Conservation (phyloP, 306 rosid species). For the Argentina anserina region DNA sequence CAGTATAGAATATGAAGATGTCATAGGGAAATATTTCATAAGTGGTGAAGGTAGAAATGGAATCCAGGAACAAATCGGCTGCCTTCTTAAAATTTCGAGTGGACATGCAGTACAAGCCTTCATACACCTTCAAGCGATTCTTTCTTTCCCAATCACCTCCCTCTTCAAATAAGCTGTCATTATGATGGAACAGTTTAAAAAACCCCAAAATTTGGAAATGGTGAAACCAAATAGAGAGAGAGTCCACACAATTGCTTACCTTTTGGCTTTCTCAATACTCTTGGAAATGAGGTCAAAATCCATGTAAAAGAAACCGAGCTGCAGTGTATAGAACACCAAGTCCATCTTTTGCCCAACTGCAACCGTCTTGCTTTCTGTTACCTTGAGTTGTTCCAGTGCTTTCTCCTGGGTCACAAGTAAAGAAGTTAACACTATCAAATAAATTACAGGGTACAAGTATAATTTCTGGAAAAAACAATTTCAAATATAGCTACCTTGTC, state of each 20-base stretch:
- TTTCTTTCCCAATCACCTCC: constrained; percentile 99
- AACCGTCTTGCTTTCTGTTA: constrained; percentile 92
- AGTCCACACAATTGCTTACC: constrained; percentile 34
- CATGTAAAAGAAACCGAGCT: constrained; percentile 92
- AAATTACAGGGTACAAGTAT: background rate
- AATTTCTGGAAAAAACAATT: background rate
- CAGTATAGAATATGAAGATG: constrained; percentile 87
- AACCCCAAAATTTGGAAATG: constrained; percentile 10
- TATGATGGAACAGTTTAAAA: constrained; percentile 30
- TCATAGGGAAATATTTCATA: constrained; percentile 87
- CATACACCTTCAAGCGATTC: constrained; percentile 91
- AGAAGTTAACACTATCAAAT: constrained; percentile 6
- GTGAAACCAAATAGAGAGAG: background rate
- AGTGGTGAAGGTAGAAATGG: constrained; percentile 93
- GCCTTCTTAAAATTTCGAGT: constrained; percentile 93
- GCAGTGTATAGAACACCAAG: constrained; percentile 80
- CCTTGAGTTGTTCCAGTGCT: constrained; percentile 87
- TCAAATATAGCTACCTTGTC: constrained; percentile 62
- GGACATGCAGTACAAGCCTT: constrained; percentile 90
- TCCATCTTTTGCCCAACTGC: constrained; percentile 99
- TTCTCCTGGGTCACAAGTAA: constrained; percentile 52
- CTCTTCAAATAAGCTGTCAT: constrained; percentile 90
- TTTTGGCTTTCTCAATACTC: constrained; percentile 94
- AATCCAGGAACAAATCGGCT: constrained; percentile 76
- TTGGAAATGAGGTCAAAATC: constrained; percentile 94